A percentile compares a stretch with the other conserved stretches of the same genome.
phyloP scores from a whole-genome alignment of 2,329 filamentous ascomycete species.

The Sarocladium brachiariae region DNA sequence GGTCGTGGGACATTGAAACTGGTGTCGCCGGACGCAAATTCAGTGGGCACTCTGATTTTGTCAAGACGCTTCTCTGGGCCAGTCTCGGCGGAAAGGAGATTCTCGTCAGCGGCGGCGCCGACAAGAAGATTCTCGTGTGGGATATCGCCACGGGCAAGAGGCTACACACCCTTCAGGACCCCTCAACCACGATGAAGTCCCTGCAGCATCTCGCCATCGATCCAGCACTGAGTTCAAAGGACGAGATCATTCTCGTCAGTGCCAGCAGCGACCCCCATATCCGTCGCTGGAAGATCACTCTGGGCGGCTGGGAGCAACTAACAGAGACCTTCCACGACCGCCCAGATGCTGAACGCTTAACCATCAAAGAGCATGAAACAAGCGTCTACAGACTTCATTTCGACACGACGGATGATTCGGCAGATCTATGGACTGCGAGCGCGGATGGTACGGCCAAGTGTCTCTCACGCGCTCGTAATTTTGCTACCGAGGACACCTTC shows the following conservation, averaged over 20 bases:
- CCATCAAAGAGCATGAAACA: constrained; percentile 78
- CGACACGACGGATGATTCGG: constrained; percentile 59
- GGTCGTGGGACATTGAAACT: constrained; percentile 69
- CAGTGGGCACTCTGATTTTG: constrained; percentile 80
- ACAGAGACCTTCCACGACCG: constrained; percentile 35
- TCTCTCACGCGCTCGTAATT: constrained; percentile 60
- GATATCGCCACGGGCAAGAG: constrained; percentile 60
- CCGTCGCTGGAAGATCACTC: constrained; percentile 63
- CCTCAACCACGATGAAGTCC: constrained; percentile 62
- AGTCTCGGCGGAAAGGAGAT: constrained; percentile 53
- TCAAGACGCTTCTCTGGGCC: constrained; percentile 68
- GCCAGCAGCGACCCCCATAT: constrained; percentile 77
- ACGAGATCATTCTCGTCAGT: constrained; percentile 59
- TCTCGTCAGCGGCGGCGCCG: constrained; percentile 69
- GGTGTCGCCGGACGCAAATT: constrained; percentile 51
- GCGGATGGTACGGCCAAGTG: constrained; percentile 85
- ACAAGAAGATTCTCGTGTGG: constrained; percentile 81
- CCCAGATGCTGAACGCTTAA: constrained; percentile 36
- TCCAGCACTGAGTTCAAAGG: constrained; percentile 46
- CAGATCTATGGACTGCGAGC: constrained; percentile 86
- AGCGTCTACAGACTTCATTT: constrained; percentile 79
- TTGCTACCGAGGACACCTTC: constrained; percentile 65
- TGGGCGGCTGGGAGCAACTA: constrained; percentile 47
- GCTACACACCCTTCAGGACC: constrained; percentile 72
- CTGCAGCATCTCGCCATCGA: constrained; percentile 76